Base-by-base conservation (phyloP, 106 monocot genomes). In the Amphibolis antarctica region DNA sequence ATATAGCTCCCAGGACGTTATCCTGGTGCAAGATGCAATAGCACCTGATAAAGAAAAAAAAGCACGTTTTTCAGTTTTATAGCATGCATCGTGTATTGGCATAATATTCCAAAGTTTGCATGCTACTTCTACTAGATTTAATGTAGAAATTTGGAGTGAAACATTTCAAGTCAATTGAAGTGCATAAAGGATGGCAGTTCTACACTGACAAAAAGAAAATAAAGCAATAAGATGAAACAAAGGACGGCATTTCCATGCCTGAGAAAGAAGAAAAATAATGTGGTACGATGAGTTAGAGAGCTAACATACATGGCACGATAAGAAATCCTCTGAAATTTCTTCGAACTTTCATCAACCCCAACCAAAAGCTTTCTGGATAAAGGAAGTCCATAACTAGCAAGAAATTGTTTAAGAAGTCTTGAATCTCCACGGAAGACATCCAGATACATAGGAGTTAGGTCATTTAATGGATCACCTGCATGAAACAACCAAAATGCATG, bases 1-100 rank as follows among this genome's bases (percentile, higher is more conserved):
- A 98, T 68, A 98, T 91, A 43, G 91, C 82, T 65, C 87, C 96
- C 46, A 98, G 56, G 29, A 98, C 71, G 67, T 98, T 98, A 1
- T 98, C 96, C 30, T 84, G 82, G 45, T 98, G 86, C 56, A 98
- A 68, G 50, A 98, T 90, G 57, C 96, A 98, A 63, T 75, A 88
- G 61, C 96, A 98, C 90, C 96, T 98, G 67, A 46, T 12, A 65
- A 64, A 20, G 11, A 12, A 24, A 26, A 24, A 10, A 55, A 55
- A 55, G 11, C 22, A 55, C 19, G 17, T 18, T 22, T 19, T 18
- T 1, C 52, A 52, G 52, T 19, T n/a, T 19, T 19, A n/a, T n/a
- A 5, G 19, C 21, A 22, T 52, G 17, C 22, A 10, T 19, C n/a
- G 20, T 22, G 52, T 22, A 17, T 20, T 19, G 22, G 20, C 52